These are phyloP conservation scores for Tuber brumale DNA, from an alignment of 495 filamentous ascomycete species.

Conservation along the genomic window DNA sequence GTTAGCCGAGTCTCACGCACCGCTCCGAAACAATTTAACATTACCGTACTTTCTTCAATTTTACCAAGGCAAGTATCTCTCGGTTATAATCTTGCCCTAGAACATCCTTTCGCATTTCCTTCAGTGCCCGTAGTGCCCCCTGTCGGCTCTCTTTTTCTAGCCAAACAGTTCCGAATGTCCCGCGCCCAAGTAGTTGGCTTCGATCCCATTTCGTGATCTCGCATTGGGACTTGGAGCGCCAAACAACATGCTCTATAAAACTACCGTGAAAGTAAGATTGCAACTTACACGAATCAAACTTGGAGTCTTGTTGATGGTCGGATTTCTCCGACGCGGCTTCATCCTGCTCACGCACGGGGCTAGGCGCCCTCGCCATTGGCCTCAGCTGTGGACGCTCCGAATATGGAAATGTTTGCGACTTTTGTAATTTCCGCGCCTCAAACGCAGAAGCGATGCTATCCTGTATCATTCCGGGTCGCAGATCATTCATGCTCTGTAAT, in stretches of 20 bases:
- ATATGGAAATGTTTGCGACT: neutral
- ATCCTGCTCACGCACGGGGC: neutral
- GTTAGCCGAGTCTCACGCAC: neutral
- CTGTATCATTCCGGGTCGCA: neutral
- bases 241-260: neutral
- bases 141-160: neutral
- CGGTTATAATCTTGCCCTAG: neutral
- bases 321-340: neutral
- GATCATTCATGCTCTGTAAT: neutral
- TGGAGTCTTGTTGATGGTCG: neutral
- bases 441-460: neutral
- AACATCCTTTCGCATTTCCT: constrained; percentile 2
- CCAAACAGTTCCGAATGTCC: constrained; percentile 5
- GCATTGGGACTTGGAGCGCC: neutral
- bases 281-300: neutral
- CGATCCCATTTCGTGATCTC: constrained; percentile 7
- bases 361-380: neutral
- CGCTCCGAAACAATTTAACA: neutral
- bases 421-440: neutral
- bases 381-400: neutral
- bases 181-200: neutral
- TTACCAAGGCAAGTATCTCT: constrained; percentile 6
- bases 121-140: constrained; percentile 4
- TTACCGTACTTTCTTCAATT: constrained; percentile 4
- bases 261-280: neutral